Evolutionary conservation across 1,139 yeast genomes (phyloP).

Genomic region (Debaryomyces sp.): DNA sequence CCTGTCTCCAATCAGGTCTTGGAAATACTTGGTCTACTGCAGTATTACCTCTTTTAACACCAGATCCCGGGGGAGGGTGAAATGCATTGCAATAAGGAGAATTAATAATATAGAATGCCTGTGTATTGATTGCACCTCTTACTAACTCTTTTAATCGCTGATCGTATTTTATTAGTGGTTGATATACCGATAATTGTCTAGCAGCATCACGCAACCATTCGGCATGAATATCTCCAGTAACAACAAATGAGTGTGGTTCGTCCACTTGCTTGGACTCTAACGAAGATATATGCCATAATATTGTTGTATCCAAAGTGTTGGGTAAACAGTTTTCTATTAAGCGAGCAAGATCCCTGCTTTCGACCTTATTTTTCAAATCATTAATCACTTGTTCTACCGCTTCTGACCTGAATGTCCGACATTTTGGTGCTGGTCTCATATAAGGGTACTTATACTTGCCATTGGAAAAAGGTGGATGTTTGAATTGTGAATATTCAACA

Average conservation of each 20-base stretch:
- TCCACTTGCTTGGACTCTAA: slow-evolving; percentile 16
- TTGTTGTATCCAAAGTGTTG: slow-evolving; percentile 85
- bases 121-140: slow-evolving; percentile 80
- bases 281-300: slow-evolving; percentile 61
- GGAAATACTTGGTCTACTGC: slow-evolving; percentile 72
- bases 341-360: slow-evolving; percentile 69
- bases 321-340: slow-evolving; percentile 84
- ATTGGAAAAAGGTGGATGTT: slow-evolving; percentile 52
- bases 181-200: slow-evolving; percentile 77
- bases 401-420: slow-evolving; percentile 70
- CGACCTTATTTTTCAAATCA: slow-evolving; percentile 52
- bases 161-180: slow-evolving; percentile 59
- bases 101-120: slow-evolving; percentile 59
- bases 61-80: slow-evolving; percentile 76
- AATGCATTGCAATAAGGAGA: slow-evolving; percentile 90
- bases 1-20: slow-evolving; percentile 65
- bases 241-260: slow-evolving; percentile 56
- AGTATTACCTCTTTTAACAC: slow-evolving; percentile 53
- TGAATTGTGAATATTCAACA: slow-evolving; percentile 38
- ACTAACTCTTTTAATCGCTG: slow-evolving; percentile 52
- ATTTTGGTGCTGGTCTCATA: slow-evolving; percentile 72
- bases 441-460: slow-evolving; percentile 60
- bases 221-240: slow-evolving; percentile 90
- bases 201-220: slow-evolving; percentile 91
- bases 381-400: slow-evolving; percentile 65